Conservation (phyloP, 371 early-diverging fungal genomes). For the Blastocladiella emersonii region DNA sequence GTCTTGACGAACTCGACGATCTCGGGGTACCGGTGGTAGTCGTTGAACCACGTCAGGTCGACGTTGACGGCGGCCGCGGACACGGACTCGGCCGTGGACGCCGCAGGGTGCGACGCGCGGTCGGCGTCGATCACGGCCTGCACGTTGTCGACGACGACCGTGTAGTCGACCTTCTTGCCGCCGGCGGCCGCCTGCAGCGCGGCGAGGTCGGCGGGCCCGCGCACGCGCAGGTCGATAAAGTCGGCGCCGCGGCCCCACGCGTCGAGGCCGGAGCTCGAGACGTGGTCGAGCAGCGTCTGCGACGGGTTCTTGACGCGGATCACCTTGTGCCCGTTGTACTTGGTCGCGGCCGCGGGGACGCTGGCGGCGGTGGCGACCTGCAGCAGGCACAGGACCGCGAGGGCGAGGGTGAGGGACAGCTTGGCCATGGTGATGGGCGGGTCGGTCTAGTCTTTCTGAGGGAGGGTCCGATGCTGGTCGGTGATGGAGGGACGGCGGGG, state of each 20-base stretch:
- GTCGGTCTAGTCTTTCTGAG: no score
- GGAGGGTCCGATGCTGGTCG: no score
- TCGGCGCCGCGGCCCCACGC: not conserved
- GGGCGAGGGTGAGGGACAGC: no score
- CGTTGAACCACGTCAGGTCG: not conserved
- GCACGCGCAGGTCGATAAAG: not conserved
- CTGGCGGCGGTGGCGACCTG: no score
- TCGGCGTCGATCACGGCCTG: not conserved
- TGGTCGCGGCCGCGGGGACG: no score
- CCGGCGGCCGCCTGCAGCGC: not conserved
- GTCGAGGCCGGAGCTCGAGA: not conserved
- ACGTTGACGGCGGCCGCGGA: not conserved
- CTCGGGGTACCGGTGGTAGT: not conserved
- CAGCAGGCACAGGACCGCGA: no score
- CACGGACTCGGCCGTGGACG: no score
- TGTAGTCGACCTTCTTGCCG: not conserved
- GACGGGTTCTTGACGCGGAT: not conserved
- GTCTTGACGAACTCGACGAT: not conserved
- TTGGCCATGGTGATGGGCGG: no score
- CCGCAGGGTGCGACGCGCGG: no score
- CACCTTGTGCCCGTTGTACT: not conserved
- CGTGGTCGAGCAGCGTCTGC: not conserved
- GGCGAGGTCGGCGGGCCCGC: not conserved
- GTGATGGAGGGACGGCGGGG: no score
- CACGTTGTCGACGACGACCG: not conserved